Base-by-base conservation (phyloP, 257 asterid genomes). In the Solanum piurae region DNA sequence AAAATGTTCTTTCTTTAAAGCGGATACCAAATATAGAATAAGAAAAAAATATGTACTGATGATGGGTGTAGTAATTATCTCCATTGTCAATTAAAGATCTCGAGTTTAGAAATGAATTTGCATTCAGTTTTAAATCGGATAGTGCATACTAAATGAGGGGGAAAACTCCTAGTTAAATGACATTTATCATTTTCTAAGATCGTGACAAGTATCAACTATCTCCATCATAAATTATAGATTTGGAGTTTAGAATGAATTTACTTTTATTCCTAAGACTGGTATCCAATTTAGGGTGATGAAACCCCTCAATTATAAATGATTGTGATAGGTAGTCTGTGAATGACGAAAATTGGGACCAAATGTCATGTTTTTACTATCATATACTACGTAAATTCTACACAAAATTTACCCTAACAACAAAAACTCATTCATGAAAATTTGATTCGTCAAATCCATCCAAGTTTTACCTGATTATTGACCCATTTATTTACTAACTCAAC, bases 21-120 rank as follows among this genome's bases (percentile, higher is more conserved):
- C 1, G 0, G 73, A 6, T 9, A n/a, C 1, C 1, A 0, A 9
- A 62, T 9, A 62, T 4, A n/a, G 2, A 23, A 5, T 62, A 11
- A n/a, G 16, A 4, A n/a, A 9, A 21, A 62, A n/a, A 9, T 3
- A 2, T 12, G 16, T 4, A 64, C 18, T 64, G 9, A 11, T 64
- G 18, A 25, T 11, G 2, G 33, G 9, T 10, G 4, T 10, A 64
- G 33, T 64, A 64, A n/a, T 10, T 10, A 64, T 60, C 29, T 7
- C 29, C 7, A 5, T 1, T 13, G 12, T 64, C 16, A 64, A 25
- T 1, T 4, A 64, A 29, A 64, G 3, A 10, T 64, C 3, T 64
- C 6, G 6, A 10, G 52, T 44, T 44, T 12, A 44, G 52, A 12
- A 44, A 44, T 44, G 6, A 44, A 44, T 44, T 44, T 44, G 7